These are phyloP conservation scores for Suillus alpinus DNA, from an alignment of 768 basidiomycete species.

Conservation along the genomic window DNA sequence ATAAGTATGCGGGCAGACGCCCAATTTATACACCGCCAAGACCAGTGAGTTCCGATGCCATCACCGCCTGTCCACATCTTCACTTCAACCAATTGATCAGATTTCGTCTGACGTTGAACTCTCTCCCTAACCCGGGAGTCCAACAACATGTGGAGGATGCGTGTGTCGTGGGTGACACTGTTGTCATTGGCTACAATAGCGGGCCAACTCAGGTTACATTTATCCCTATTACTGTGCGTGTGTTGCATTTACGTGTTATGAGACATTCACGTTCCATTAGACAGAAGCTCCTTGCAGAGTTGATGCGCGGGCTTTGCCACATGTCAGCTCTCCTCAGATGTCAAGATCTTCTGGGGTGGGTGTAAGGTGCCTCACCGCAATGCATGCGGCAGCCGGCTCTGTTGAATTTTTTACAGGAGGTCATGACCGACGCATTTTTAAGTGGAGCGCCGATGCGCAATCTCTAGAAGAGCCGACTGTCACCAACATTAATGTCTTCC, in stretches of 20 bases:
- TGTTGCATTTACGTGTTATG: conserved; percentile 23
- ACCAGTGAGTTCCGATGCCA: conserved; percentile 23
- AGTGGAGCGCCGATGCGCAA: conserved; percentile 34
- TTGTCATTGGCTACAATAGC: conserved; percentile 42
- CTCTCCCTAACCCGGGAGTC: conserved; percentile 34
- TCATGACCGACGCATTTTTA: conserved; percentile 41
- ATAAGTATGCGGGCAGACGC: conserved; percentile 46
- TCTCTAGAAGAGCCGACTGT: conserved; percentile 22
- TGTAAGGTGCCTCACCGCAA: conserved; percentile 43
- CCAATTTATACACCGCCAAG: conserved; percentile 39
- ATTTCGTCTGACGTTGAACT: conserved; percentile 34
- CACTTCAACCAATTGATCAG: conserved; percentile 19
- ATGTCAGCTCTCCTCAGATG: conserved; percentile 26
- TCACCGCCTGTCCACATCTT: conserved; percentile 9
- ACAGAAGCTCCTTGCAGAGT: conserved; percentile 29
- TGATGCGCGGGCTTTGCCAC: conserved; percentile 31
- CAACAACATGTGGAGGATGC: conserved; percentile 47
- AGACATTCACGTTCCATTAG: conserved; percentile 22
- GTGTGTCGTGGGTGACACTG: conserved; percentile 38
- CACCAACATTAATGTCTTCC: conserved; percentile 25
- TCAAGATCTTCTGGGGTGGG: conserved; percentile 27
- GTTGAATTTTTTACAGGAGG: conserved; percentile 48
- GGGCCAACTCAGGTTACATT: conserved; percentile 43
- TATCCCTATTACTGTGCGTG: conserved; percentile 33
- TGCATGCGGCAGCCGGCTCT: conserved; percentile 26